Base-by-base conservation (phyloP, 2,329 filamentous ascomycete genomes). In the Neofusicoccum sp. region DNA sequence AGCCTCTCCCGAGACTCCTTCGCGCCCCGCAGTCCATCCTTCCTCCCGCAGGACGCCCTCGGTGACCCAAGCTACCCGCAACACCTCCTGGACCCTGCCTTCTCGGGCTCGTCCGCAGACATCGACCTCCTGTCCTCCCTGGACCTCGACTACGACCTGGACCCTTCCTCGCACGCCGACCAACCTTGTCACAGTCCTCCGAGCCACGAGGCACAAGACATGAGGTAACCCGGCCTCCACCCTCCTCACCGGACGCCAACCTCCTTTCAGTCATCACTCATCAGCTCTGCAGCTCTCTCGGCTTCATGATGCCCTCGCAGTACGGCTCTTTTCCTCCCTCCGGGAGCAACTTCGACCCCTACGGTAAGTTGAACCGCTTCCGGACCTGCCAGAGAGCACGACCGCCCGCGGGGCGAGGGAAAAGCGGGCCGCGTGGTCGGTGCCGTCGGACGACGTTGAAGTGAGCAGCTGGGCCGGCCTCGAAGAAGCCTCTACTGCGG, bases 251-350 rank as follows among this genome's bases (percentile, higher is more conserved):
- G 43, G 49, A 44, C 39, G 22, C 34, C 56, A 28, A 22, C 45
- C 41, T 44, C 47, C 28, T 56, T 33, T 16, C 50, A 62, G 37
- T 22, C 47, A 45, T 54, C 48, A 54, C 60, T 60, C 39, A 59
- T 44, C 56, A 54, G 63, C 52, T 45, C 41, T 14, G 8, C 62
- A 78, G 76, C 73, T 74, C 73, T 64, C 69, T 77, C 68, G 75
- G 71, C 60, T 77, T 72, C 65, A 75, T 76, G 71, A 76, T 77
- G 65, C 72, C 76, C 68, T 70, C 74, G 64, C 76, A 76, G 64
- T 77, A 77, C 68, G 71, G 71, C 65, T 64, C 65, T 36, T 70
- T 75, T 67, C 71, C 73, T 64, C 70, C 76, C 43, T 77, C 74
- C 64, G 71, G 71, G 43, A 49, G 41, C 41, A 62, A 33, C 44